phyloP scores from a whole-genome alignment of 208 protist genomes.

The Leishmania tarentolae region DNA sequence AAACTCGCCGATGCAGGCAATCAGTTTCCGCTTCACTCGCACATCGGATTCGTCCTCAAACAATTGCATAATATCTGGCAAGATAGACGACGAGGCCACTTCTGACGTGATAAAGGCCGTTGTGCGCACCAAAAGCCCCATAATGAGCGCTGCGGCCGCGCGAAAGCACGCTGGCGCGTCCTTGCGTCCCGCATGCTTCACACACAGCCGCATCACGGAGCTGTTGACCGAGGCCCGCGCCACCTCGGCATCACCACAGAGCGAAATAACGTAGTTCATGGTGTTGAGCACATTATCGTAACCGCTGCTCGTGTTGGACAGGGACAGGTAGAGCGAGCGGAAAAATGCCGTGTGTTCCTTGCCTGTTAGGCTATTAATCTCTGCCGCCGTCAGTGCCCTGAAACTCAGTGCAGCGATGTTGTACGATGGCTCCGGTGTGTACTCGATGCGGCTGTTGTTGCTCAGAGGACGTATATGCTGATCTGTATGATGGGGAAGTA shows the following conservation, averaged over 20 bases:
- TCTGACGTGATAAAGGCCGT: constrained; percentile 75
- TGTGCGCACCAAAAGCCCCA: constrained; percentile 87
- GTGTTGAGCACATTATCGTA: constrained; percentile 56
- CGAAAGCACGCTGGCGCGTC: constrained; percentile 54
- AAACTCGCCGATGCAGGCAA: constrained; percentile 88
- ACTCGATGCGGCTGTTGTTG: constrained; percentile 89
- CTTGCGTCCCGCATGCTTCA: constrained; percentile 63
- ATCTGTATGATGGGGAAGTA: constrained; percentile 76
- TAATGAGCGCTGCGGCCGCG: constrained; percentile 74
- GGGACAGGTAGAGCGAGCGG: constrained; percentile 30
- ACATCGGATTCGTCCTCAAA: constrained; percentile 60
- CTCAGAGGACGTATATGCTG: constrained; percentile 89
- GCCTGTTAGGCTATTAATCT: constrained; percentile 59
- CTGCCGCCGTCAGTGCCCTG: constrained; percentile 45
- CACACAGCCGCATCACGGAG: constrained; percentile 88
- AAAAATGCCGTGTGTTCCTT: constrained; percentile 39
- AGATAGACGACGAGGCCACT: constrained; percentile 64
- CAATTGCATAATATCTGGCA: constrained; percentile 59
- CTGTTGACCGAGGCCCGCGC: constrained; percentile 92
- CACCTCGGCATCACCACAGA: constrained; percentile 69
- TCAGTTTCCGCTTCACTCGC: constrained; percentile 68
- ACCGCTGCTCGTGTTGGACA: constrained; percentile 27
- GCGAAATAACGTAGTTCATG: constrained; percentile 87
- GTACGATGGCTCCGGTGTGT: constrained; percentile 71
- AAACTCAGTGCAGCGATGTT: constrained; percentile 65